These are phyloP conservation scores for Wickerhamomyces bovis DNA, from an alignment of 805 yeast species.

Conservation along the genomic window DNA sequence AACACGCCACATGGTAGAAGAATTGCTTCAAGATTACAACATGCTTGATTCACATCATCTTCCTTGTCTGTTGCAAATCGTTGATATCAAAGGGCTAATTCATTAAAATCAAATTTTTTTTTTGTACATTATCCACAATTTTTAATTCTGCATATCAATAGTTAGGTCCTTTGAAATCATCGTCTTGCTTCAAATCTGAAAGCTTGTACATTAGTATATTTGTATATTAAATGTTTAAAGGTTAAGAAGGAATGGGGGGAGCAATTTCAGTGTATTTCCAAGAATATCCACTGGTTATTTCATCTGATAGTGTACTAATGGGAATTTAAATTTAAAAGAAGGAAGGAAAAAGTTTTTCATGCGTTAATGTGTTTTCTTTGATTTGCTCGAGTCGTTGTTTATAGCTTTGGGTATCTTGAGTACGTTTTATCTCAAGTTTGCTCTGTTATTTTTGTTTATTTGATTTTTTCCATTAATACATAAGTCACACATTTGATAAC, in stretches of 20 bases:
- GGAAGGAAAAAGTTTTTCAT: too few species aligned
- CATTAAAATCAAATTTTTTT: too few species aligned
- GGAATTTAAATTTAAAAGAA: background rate
- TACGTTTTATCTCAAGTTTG: too few species aligned
- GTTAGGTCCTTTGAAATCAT: background rate
- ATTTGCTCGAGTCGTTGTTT: background rate
- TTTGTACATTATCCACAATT: background rate
- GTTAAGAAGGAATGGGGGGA: background rate
- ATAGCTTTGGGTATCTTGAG: background rate
- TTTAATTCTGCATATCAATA: background rate
- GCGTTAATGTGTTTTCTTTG: too few species aligned
- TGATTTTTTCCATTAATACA: background rate
- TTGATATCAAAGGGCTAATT: background rate
- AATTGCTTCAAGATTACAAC: constrained; percentile 61
- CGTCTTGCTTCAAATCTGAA: background rate
- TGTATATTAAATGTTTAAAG: background rate
- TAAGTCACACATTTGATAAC: background rate
- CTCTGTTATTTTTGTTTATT: background rate
- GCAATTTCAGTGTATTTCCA: too few species aligned
- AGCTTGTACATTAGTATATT: background rate
- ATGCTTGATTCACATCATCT: background rate
- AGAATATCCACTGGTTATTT: too few species aligned
- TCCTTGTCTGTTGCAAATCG: background rate
- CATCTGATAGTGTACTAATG: too few species aligned
- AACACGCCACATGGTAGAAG: constrained; percentile 96